phyloP scores from a whole-genome alignment of 306 rosid genomes.

The Quercus ilex region DNA sequence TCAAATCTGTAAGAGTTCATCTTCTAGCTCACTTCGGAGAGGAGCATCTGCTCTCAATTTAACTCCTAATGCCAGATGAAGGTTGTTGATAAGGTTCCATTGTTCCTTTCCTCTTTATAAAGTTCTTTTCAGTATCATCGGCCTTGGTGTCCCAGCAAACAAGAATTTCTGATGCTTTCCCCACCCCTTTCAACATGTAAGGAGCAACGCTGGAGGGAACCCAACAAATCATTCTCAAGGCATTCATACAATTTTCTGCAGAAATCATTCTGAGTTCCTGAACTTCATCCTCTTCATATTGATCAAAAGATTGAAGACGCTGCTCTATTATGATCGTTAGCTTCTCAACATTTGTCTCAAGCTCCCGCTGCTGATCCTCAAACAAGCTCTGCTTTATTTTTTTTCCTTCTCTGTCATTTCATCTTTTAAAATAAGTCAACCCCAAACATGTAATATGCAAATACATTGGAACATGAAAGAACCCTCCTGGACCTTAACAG shows the following conservation, averaged over 20 bases:
- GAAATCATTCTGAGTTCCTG: conserved; percentile 4
- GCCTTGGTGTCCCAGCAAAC: too few relatives aligned
- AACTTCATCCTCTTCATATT: not conserved
- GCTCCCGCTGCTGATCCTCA: conserved; percentile 41
- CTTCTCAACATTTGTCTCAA: conserved; percentile 30
- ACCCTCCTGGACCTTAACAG: conserved; percentile 27
- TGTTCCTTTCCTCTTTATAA: too few relatives aligned
- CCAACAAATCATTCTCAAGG: conserved; percentile 33
- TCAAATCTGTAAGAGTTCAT: too few relatives aligned
- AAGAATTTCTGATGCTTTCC: too few relatives aligned
- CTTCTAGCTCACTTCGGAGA: too few relatives aligned
- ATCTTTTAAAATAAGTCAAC: not conserved
- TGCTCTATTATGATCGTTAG: conserved; percentile 20
- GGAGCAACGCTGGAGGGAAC: too few relatives aligned
- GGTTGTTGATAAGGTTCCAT: too few relatives aligned
- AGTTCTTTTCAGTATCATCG: too few relatives aligned
- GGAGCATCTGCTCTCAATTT: too few relatives aligned
- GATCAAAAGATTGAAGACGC: conserved; percentile 4
- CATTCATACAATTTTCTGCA: conserved; percentile 29
- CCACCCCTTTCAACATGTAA: too few relatives aligned
- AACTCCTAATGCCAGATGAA: too few relatives aligned
- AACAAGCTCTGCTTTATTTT: conserved; percentile 27
- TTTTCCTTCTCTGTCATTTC: conserved; percentile 18
- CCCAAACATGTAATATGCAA: conserved; percentile 35
- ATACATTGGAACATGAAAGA: conserved; percentile 23